Conservation (phyloP, 371 early-diverging fungal genomes). For the Mucor lusitanicus region DNA sequence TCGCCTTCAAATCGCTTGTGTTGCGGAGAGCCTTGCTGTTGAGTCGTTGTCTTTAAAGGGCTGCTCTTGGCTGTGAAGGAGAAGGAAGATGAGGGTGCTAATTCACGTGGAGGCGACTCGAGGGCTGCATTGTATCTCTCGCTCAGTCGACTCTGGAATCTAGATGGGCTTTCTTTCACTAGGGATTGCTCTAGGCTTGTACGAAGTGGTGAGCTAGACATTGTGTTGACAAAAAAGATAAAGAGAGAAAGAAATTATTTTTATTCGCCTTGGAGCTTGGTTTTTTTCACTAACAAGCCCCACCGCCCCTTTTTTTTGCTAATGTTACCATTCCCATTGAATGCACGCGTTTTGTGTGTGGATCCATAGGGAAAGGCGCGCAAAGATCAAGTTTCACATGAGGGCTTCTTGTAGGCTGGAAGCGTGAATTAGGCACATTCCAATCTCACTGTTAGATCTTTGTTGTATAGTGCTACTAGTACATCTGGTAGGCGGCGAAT, state of each 20-base stretch:
- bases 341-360: not conserved
- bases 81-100: not conserved
- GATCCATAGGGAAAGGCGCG: no score
- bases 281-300: not conserved
- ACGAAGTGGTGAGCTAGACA: not conserved
- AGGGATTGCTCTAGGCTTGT: not conserved
- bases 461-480: no score
- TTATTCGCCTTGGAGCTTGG: not conserved
- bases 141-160: not conserved
- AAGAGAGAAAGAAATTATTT: not conserved
- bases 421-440: no score
- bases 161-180: not conserved
- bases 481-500: no score
- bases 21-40: not conserved
- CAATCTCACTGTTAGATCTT: no score
- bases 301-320: not conserved
- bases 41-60: not conserved
- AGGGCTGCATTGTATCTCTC: not conserved
- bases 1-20: slow-evolving; percentile 5
- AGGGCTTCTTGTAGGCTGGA: no score
- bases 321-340: not conserved
- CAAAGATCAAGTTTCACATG: no score
- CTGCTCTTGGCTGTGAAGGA: not conserved
- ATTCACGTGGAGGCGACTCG: not conserved
- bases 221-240: not conserved